These are phyloP conservation scores for Somion occarium DNA, from an alignment of 1,284 basidiomycete genomes.

Conservation along the genomic window DNA sequence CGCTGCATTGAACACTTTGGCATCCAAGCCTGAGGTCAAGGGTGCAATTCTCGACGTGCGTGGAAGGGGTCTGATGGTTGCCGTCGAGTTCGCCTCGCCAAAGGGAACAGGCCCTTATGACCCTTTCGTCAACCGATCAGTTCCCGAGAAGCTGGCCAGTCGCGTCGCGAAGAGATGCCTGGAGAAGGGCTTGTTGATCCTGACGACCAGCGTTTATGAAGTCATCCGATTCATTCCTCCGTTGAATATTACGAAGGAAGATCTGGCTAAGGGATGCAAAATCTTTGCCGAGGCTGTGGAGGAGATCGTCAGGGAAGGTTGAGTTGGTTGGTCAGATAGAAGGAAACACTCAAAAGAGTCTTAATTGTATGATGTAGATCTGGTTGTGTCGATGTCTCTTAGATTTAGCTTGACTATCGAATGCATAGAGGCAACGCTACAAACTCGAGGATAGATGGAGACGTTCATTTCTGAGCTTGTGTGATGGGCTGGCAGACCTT, in stretches of 20 bases:
- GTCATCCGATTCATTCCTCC: constrained; percentile 79
- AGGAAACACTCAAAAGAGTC: no score
- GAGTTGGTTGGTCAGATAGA: no score
- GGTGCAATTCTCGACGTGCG: constrained; percentile 72
- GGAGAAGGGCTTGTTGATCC: constrained; percentile 77
- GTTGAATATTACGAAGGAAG: constrained; percentile 57
- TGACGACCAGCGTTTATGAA: constrained; percentile 79
- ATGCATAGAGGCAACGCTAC: no score
- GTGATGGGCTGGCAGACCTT: no score
- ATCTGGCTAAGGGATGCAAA: constrained; percentile 53
- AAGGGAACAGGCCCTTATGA: constrained; percentile 39
- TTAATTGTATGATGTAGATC: no score
- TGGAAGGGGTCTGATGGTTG: constrained; percentile 78
- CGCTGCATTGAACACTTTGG: constrained; percentile 50
- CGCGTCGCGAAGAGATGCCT: constrained; percentile 80
- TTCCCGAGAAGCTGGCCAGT: constrained; percentile 65
- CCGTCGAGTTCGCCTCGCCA: constrained; percentile 73
- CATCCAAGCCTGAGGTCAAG: constrained; percentile 44
- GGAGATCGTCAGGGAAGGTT: constrained; percentile 56
- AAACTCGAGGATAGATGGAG: no score
- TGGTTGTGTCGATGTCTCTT: no score
- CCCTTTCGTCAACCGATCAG: constrained; percentile 32
- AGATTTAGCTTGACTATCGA: no score
- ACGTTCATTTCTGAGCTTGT: no score
- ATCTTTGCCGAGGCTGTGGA: constrained; percentile 61